Conservation (phyloP, 345 rosid genomes). For the Ceriops tagal region DNA sequence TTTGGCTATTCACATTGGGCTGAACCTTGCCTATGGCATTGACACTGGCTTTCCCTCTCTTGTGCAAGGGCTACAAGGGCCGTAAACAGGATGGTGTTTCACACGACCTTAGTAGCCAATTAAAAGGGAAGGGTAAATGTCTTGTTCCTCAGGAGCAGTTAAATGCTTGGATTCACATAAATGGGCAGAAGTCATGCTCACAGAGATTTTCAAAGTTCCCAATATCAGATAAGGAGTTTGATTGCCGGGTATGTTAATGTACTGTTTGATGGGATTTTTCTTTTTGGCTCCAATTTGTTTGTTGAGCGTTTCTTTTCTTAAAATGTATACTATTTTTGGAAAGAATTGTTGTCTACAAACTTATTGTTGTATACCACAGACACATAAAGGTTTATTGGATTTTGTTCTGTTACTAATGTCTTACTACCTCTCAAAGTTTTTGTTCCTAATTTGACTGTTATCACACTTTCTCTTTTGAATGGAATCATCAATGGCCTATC, state of each 20-base stretch:
- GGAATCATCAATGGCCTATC: no score
- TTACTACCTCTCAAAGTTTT: no score
- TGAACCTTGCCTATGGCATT: not conserved
- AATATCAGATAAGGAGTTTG: constrained; percentile 33
- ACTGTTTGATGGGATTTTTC: not conserved
- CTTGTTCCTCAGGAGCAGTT: constrained; percentile 55
- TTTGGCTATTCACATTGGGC: no score
- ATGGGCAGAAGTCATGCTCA: constrained; percentile 41
- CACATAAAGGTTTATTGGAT: no score
- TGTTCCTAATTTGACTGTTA: no score
- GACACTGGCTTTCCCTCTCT: not conserved
- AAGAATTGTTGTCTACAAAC: no score
- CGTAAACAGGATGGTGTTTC: constrained; percentile 47
- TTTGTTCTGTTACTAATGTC: no score
- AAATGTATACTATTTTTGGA: no score
- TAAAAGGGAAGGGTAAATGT: constrained; percentile 35
- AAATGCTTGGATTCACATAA: constrained; percentile 59
- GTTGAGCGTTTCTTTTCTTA: no score
- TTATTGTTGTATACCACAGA: no score
- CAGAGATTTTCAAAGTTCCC: constrained; percentile 31
- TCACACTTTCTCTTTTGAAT: no score
- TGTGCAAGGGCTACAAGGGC: constrained; percentile 45
- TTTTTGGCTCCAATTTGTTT: not conserved
- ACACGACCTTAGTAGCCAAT: constrained; percentile 27
- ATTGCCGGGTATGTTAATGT: constrained; percentile 40